Conservation (phyloP, 2,329 filamentous ascomycete genomes). For the Botryotinia calthae region DNA sequence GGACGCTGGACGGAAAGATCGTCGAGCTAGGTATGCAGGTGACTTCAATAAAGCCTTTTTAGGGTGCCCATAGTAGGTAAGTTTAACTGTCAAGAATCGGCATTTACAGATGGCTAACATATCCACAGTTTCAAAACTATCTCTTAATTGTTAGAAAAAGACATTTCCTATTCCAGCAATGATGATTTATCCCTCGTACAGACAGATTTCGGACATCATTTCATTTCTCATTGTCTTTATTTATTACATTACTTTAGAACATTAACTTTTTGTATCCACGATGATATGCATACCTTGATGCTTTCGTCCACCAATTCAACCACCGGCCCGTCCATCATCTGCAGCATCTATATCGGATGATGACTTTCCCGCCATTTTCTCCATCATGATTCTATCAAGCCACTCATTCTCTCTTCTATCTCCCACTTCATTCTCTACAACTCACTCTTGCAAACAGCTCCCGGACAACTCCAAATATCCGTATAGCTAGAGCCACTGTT, state of each 20-base stretch:
- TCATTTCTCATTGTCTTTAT: neutral
- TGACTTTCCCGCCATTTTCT: too few relatives aligned
- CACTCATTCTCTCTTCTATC: neutral
- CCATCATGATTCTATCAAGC: neutral
- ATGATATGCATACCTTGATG: neutral
- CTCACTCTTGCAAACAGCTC: neutral
- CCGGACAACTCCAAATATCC: constrained; percentile 6
- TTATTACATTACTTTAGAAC: constrained; percentile 3
- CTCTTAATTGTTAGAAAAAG: too few relatives aligned
- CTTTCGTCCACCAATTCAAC: neutral
- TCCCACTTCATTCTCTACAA: neutral
- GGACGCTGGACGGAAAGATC: fast-evolving
- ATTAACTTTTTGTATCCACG: neutral
- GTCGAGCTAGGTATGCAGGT: neutral
- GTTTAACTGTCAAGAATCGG: neutral
- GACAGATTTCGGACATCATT: neutral
- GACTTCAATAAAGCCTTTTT: neutral
- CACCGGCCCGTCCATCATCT: neutral
- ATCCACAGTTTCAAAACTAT: neutral
- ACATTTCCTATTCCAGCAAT: neutral
- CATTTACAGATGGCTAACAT: neutral
- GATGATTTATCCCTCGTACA: fast-evolving
- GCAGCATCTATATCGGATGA: neutral
- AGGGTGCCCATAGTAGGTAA: neutral
- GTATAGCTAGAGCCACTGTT: neutral